A percentile compares a stretch with the other conserved stretches of the same genome.
phyloP scores from a whole-genome alignment of 2,329 filamentous ascomycete genomes.

The Diplodia seriata region DNA sequence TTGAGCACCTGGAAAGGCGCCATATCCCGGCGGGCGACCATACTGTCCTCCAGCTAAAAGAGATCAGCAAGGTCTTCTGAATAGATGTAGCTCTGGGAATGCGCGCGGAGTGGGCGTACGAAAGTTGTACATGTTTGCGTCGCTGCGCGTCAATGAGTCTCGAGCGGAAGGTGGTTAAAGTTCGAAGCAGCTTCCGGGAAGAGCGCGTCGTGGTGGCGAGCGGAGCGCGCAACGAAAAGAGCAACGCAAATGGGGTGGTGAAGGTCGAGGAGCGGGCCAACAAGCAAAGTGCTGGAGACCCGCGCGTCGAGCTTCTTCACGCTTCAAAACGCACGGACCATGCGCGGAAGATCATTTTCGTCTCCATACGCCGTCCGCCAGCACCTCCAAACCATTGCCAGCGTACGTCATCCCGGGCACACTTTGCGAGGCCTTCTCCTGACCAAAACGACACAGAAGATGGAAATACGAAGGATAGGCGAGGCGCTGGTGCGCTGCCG shows the following conservation, averaged over 20 bases:
- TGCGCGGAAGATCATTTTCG: conserved; percentile 24
- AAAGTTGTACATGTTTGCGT: conserved; percentile 47
- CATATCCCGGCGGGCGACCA: conserved; percentile 76
- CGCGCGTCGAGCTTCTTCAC: conserved; percentile 30
- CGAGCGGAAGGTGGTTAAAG: not conserved
- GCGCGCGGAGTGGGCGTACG: conserved; percentile 33
- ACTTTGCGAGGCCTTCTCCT: conserved; percentile 7
- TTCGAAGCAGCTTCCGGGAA: not conserved
- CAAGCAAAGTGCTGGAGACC: conserved; percentile 13
- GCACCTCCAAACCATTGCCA: conserved; percentile 4
- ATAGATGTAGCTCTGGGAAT: conserved; percentile 12
- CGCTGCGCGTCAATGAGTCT: conserved; percentile 26
- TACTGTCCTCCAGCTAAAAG: conserved; percentile 64
- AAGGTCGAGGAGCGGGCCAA: conserved; percentile 19
- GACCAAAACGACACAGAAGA: conserved; percentile 29
- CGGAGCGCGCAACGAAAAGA: conserved; percentile 17
- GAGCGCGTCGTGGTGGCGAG: not conserved
- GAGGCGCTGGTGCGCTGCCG: conserved; percentile 41
- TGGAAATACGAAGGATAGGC: conserved; percentile 43
- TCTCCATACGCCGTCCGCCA: conserved; percentile 21
- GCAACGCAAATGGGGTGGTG: conserved; percentile 20
- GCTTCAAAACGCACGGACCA: conserved; percentile 10
- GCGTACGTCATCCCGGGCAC: conserved; percentile 21
- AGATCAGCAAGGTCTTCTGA: conserved; percentile 36
- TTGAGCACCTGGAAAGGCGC: conserved; percentile 68